phyloP scores from a whole-genome alignment of 2,329 filamentous ascomycete species.

The Fusarium agapanthi region DNA sequence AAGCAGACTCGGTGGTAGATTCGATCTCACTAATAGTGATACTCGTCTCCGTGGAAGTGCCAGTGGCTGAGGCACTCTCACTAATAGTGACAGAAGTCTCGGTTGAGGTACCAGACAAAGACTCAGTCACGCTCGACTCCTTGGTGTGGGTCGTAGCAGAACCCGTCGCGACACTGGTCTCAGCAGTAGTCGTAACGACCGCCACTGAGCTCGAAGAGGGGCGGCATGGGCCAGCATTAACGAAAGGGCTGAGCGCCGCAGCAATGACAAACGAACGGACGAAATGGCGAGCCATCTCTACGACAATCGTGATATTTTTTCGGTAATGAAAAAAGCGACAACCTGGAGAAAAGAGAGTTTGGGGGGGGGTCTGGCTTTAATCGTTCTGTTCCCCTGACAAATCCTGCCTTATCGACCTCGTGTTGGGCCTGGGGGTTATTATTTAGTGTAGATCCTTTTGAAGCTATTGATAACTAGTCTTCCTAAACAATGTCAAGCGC shows the following conservation, averaged over 20 bases:
- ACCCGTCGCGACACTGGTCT: neutral
- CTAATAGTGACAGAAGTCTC: neutral
- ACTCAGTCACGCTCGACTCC: neutral
- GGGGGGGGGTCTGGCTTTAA: neutral
- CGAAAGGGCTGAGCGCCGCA: conserved; percentile 3
- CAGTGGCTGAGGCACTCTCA: neutral
- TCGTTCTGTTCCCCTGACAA: neutral
- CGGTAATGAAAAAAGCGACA: neutral
- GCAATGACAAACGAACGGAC: conserved; percentile 15
- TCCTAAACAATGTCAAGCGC: neutral
- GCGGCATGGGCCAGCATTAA: conserved; percentile 13
- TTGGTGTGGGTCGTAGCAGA: neutral
- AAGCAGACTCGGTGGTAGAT: neutral
- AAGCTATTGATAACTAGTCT: neutral
- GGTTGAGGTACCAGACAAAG: neutral
- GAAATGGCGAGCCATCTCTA: conserved; percentile 17
- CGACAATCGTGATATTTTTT: neutral
- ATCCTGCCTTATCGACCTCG: neutral
- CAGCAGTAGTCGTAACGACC: neutral
- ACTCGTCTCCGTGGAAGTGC: neutral
- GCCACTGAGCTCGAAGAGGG: neutral
- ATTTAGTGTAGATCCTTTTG: neutral
- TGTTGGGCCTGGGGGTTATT: neutral
- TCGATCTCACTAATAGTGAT: neutral
- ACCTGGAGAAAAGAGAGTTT: neutral